Evolutionary conservation across 164 flowering plant genomes (phyloP).

Genomic region (Macadamia integrifolia): DNA sequence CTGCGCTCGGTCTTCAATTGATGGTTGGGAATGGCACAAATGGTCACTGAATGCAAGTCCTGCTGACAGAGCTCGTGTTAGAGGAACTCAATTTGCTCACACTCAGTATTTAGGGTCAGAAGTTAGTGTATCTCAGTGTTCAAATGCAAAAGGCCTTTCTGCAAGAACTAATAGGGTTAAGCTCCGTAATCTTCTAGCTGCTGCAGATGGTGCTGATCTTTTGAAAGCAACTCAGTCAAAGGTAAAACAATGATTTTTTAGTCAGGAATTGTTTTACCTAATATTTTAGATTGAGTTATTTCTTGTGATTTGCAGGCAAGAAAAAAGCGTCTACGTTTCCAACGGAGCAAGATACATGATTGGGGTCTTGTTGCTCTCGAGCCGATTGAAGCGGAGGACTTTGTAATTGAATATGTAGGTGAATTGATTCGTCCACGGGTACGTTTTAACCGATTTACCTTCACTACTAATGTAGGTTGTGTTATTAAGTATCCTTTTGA

Average conservation of each 20-base stretch:
- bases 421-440: slow-evolving; percentile 90
- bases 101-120: slow-evolving; percentile 34
- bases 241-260: slow-evolving; percentile 34
- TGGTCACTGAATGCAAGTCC: slow-evolving; percentile 82
- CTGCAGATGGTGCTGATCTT: slow-evolving; percentile 96
- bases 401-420: slow-evolving; percentile 98
- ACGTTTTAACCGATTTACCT: slow-evolving; percentile 9
- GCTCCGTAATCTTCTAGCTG: slow-evolving; percentile 89
- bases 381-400: slow-evolving; percentile 96
- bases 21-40: slow-evolving; percentile 95
- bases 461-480: background rate
- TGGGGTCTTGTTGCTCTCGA: slow-evolving; percentile 98
- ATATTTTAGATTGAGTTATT: slow-evolving; percentile 1
- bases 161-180: slow-evolving; percentile 96
- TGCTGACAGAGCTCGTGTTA: slow-evolving; percentile 63
- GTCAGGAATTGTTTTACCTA: background rate
- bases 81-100: slow-evolving; percentile 42
- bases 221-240: slow-evolving; percentile 81
- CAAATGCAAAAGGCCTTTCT: slow-evolving; percentile 68
- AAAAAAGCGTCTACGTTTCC: slow-evolving; percentile 88
- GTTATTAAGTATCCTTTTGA: background rate
- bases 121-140: slow-evolving; percentile 29
- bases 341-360: slow-evolving; percentile 95
- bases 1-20: slow-evolving; percentile 88
- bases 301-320: slow-evolving; percentile 58